Base-by-base conservation (phyloP, 495 filamentous ascomycete species). In the Terfezia claveryi region DNA sequence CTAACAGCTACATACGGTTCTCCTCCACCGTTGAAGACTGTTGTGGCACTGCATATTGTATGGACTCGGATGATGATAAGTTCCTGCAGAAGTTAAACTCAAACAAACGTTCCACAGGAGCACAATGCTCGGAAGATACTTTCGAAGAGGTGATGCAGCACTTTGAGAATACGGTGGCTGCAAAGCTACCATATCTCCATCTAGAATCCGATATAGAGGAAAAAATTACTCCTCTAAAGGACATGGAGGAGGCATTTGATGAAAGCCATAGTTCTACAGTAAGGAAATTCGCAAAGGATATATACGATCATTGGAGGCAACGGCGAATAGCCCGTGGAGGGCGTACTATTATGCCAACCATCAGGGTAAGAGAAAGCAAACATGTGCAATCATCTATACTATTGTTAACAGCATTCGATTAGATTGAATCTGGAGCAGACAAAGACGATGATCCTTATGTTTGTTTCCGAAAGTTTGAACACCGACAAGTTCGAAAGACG, bases 401-500 rank as follows among this genome's bases (percentile, higher is more conserved):
- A 37, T 54, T 17, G 16, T 14, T 14, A 36, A 37, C 23, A 32
- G 14, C 23, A 36, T 50, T 46, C 4, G 14, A 46, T 2, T 61
- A 93, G 77, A 86, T 93, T 54, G 92, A 96, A 71, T 87, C 79
- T 44, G 82, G 86, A 51, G 80, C 82, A 65, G 91, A 96, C 54
- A 93, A 82, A 50, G 91, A 98, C 67, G 91, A 98, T 61, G 91
- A 98, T 69, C 92, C 91, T 54, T 98, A 92, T 67, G 88, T 98
- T 66, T 98, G 91, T 71, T 98, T 98, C 76, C 81, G 91, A 58
- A 83, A 92, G 54, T 84, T 92, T 49, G 91, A 98, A 67, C 85
- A 93, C 37, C 85, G 91, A 44, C 85, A 91, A 67, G 85, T 85
- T 51, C 81, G 91, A 60, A 96, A 95, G 70, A 98, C 91, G 37